Percentiles rank a stretch among this genome's conserved stretches.
phyloP scores from a whole-genome alignment of 768 basidiomycete genomes.

The Leucogyrophana mollusca region DNA sequence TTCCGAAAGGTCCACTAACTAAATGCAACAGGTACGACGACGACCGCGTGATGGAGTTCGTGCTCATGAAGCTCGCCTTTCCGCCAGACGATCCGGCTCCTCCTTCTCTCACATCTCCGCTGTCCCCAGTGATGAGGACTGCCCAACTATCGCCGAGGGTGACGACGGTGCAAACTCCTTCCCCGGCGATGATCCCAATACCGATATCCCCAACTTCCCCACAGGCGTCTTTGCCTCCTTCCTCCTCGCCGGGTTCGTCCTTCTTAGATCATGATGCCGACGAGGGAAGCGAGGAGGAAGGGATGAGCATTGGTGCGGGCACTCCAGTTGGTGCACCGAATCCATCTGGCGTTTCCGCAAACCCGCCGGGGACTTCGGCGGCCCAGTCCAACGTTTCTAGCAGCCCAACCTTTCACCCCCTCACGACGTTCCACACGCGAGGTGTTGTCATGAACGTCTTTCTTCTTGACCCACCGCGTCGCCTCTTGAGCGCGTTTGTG shows the following conservation, averaged over 20 bases:
- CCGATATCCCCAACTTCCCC: conserved; percentile 26
- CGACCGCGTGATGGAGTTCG: conserved; percentile 65
- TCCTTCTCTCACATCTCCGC: too few relatives aligned
- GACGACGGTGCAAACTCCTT: too few relatives aligned
- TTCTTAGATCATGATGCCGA: too few relatives aligned
- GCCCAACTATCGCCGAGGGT: too few relatives aligned
- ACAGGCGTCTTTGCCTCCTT: conserved; percentile 6
- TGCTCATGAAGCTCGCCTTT: conserved; percentile 67
- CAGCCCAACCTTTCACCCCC: conserved; percentile 50
- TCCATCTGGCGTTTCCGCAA: not conserved
- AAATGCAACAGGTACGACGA: conserved; percentile 49
- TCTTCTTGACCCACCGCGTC: conserved; percentile 60
- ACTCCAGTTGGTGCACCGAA: too few relatives aligned
- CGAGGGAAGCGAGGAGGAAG: too few relatives aligned
- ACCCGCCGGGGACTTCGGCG: not conserved
- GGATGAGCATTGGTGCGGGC: too few relatives aligned
- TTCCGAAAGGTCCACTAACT: conserved; percentile 3
- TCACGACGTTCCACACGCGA: conserved; percentile 61
- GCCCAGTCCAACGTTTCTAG: not conserved
- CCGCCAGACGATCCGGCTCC: conserved; percentile 33
- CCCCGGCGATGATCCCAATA: conserved; percentile 1
- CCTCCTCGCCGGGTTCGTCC: too few relatives aligned
- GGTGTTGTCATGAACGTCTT: conserved; percentile 80
- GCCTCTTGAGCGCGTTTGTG: conserved; percentile 68
- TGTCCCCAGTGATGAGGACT: too few relatives aligned